phyloP scores from a whole-genome alignment of 2,329 filamentous ascomycete species.

The Botrytis paeoniae region DNA sequence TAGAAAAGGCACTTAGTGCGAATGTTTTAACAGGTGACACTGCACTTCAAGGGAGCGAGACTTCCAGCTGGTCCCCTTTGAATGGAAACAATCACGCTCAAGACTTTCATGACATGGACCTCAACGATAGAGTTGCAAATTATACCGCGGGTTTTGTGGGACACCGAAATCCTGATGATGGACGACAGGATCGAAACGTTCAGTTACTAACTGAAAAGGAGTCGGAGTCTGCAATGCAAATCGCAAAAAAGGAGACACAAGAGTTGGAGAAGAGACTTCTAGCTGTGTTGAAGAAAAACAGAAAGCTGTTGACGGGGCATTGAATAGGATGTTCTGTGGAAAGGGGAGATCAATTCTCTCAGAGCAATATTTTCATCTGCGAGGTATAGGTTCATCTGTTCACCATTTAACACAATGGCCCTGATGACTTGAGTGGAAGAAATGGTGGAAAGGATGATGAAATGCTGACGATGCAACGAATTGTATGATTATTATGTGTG shows the following conservation, averaged over 20 bases:
- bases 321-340: slow-evolving; percentile 24
- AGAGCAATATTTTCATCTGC: background rate
- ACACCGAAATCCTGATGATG: slow-evolving; percentile 32
- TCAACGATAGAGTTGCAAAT: slow-evolving; percentile 32
- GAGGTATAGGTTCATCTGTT: background rate
- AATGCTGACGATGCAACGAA: background rate
- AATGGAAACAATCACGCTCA: slow-evolving; percentile 26
- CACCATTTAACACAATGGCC: background rate
- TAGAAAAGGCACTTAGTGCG: slow-evolving; percentile 38
- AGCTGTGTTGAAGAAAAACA: slow-evolving; percentile 58
- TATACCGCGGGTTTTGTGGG: slow-evolving; percentile 38
- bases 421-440: background rate
- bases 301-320: slow-evolving; percentile 44
- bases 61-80: slow-evolving; percentile 30
- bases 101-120: slow-evolving; percentile 32
- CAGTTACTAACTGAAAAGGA: slow-evolving; percentile 60
- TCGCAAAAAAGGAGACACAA: slow-evolving; percentile 57
- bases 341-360: background rate
- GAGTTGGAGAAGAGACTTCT: slow-evolving; percentile 60
- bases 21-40: slow-evolving; percentile 36
- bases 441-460: background rate
- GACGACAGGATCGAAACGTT: slow-evolving; percentile 35
- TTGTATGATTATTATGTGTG: background rate
- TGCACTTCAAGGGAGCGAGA: slow-evolving; percentile 30
- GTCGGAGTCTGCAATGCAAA: slow-evolving; percentile 52